phyloP scores from a whole-genome alignment of 129 eudicot species.

The Saposhnikovia divaricata region DNA sequence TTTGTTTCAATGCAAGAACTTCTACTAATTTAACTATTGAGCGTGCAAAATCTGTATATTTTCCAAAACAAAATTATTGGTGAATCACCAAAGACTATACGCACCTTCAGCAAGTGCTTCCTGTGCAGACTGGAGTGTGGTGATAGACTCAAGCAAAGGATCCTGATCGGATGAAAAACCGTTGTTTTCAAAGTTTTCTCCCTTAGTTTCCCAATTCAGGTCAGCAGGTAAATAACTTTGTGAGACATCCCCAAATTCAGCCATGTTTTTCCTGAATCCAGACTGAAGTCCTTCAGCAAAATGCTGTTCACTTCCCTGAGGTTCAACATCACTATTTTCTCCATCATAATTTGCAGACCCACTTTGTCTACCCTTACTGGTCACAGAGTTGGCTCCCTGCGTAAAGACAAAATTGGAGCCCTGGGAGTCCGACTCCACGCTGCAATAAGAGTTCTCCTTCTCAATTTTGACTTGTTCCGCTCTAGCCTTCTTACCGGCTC shows the following conservation, averaged over 20 bases:
- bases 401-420: conserved; percentile 65
- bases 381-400: conserved; percentile 42
- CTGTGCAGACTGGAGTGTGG: conserved; percentile 43
- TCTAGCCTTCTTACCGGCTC: conserved; percentile 53
- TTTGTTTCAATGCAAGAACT: background rate
- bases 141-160: conserved; percentile 43
- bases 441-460: conserved; percentile 66
- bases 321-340: conserved; percentile 58
- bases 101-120: conserved; percentile 70
- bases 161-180: conserved; percentile 35
- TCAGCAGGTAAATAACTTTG: conserved; percentile 36
- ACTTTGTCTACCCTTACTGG: conserved; percentile 47
- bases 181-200: conserved; percentile 29
- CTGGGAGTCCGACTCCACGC: conserved; percentile 67
- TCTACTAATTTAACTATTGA: background rate
- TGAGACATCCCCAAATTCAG: conserved; percentile 34
- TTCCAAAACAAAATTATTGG: background rate
- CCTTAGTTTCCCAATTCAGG: conserved; percentile 35
- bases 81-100: background rate
- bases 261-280: conserved; percentile 19
- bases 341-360: conserved; percentile 38
- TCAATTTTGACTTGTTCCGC: conserved; percentile 43
- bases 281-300: conserved; percentile 19
- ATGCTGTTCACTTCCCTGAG: conserved; percentile 31
- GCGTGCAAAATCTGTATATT: background rate